These are phyloP conservation scores for Leccinellum luteum DNA, from an alignment of 768 basidiomycete genomes.

Conservation along the genomic window DNA sequence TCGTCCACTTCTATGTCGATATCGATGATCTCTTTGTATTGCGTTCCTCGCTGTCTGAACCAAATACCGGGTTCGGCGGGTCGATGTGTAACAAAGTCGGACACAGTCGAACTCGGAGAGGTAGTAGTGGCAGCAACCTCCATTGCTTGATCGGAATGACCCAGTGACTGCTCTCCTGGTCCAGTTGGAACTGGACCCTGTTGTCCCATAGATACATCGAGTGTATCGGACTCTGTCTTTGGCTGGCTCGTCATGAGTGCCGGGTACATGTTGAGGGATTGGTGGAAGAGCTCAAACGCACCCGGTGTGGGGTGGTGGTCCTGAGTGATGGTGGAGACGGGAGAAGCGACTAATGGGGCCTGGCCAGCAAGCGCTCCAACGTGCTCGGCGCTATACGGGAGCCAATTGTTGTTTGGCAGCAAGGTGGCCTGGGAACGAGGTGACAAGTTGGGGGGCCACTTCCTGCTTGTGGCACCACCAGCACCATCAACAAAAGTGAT, in stretches of 20 bases:
- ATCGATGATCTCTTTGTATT: constrained; percentile 21
- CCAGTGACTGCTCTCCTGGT: neutral
- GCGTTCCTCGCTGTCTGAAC: constrained; percentile 23
- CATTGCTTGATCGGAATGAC: neutral
- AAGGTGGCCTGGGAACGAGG: neutral
- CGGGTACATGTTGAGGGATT: constrained; percentile 7
- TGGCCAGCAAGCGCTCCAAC: neutral
- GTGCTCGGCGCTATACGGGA: neutral
- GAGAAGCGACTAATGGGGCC: constrained; percentile 1
- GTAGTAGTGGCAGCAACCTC: neutral
- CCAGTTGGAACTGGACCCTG: neutral
- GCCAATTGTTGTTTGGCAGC: neutral
- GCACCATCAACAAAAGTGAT: constrained; percentile 21
- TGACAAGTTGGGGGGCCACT: neutral
- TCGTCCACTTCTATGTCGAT: constrained; percentile 20
- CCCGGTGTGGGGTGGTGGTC: neutral
- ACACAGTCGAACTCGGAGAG: neutral
- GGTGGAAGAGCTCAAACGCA: constrained; percentile 3
- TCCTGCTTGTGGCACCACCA: neutral
- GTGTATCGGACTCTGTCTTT: neutral
- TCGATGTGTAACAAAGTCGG: constrained; percentile 13
- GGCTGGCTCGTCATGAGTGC: neutral
- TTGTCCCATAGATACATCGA: neutral
- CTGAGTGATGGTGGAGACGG: neutral
- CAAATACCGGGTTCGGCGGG: constrained; percentile 24